Conservation (phyloP, 371 early-diverging fungal genomes). For the Saksenaea vasiformis region DNA sequence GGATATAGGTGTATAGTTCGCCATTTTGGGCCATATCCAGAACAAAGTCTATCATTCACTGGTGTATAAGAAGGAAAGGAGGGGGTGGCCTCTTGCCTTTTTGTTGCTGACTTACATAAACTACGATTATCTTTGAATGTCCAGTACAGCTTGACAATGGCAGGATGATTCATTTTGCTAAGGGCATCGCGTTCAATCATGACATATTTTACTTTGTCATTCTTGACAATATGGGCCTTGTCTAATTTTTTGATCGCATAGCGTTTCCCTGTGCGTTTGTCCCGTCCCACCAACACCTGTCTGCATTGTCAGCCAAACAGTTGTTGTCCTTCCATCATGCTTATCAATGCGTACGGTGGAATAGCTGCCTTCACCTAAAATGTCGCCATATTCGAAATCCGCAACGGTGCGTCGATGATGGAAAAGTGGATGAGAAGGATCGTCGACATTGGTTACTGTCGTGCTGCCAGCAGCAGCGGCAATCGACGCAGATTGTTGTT, state of each 20-base stretch:
- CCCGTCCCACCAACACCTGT: slow-evolving; percentile 73
- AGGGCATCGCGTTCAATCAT: slow-evolving; percentile 91
- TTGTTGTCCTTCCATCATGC: slow-evolving; percentile 13
- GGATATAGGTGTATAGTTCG: slow-evolving; percentile 82
- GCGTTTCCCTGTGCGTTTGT: slow-evolving; percentile 61
- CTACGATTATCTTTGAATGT: slow-evolving; percentile 92
- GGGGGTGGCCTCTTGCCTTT: too few species aligned
- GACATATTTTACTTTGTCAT: slow-evolving; percentile 94
- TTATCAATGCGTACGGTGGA: slow-evolving; percentile 75
- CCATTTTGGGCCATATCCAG: slow-evolving; percentile 90
- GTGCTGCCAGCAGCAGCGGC: background rate
- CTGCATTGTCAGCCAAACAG: background rate
- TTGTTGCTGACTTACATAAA: slow-evolving; percentile 69
- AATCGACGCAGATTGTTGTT: too few species aligned
- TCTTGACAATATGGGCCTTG: slow-evolving; percentile 90
- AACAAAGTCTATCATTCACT: slow-evolving; percentile 73
- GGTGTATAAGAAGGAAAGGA: too few species aligned
- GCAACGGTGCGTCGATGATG: slow-evolving; percentile 40
- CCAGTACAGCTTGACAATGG: slow-evolving; percentile 88
- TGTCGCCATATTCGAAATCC: slow-evolving; percentile 86
- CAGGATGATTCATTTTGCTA: slow-evolving; percentile 83
- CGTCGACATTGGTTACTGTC: slow-evolving; percentile 36
- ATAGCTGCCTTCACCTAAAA: slow-evolving; percentile 94
- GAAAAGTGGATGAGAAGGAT: slow-evolving; percentile 45
- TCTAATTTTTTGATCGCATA: slow-evolving; percentile 95